Evolutionary conservation across 441 rosid genomes (phyloP).

Genomic region (Geranium incanum): DNA sequence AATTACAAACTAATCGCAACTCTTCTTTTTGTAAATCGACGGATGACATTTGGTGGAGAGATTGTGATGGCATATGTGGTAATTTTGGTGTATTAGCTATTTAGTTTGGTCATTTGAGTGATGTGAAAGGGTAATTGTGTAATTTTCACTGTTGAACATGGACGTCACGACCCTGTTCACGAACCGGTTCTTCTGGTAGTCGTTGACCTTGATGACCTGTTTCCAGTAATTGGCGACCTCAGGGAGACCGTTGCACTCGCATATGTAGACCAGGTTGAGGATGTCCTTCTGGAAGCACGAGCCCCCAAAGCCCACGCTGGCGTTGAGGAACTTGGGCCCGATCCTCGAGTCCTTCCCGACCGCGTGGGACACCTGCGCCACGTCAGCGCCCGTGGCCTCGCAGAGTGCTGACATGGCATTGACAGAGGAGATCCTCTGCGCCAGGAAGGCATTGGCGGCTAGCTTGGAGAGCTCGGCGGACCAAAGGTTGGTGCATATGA

Average conservation of each 20-base stretch:
- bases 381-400: constrained; percentile 91
- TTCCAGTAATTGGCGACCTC: constrained; percentile 94
- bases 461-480: constrained; percentile 94
- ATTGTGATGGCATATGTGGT: too few species aligned
- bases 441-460: constrained; percentile 90
- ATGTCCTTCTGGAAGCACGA: constrained; percentile 95
- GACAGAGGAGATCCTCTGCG: constrained; percentile 92
- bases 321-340: constrained; percentile 78
- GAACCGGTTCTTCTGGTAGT: constrained; percentile 79
- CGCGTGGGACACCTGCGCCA: constrained; percentile 65
- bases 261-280: constrained; percentile 77
- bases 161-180: constrained; percentile 86
- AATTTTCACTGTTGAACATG: constrained; percentile 56
- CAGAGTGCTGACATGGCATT: constrained; percentile 96
- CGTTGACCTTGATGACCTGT: constrained; percentile 90
- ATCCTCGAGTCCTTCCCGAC: constrained; percentile 78
- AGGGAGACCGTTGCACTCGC: constrained; percentile 89
- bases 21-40: too few species aligned
- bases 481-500: constrained; percentile 87
- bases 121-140: too few species aligned
- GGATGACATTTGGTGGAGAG: too few species aligned
- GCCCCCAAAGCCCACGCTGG: constrained; percentile 93
- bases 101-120: too few species aligned
- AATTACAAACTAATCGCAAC: too few species aligned
- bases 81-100: too few species aligned